Conservation (phyloP, 2,329 filamentous ascomycete genomes). For the Paecilomyces variotii region DNA sequence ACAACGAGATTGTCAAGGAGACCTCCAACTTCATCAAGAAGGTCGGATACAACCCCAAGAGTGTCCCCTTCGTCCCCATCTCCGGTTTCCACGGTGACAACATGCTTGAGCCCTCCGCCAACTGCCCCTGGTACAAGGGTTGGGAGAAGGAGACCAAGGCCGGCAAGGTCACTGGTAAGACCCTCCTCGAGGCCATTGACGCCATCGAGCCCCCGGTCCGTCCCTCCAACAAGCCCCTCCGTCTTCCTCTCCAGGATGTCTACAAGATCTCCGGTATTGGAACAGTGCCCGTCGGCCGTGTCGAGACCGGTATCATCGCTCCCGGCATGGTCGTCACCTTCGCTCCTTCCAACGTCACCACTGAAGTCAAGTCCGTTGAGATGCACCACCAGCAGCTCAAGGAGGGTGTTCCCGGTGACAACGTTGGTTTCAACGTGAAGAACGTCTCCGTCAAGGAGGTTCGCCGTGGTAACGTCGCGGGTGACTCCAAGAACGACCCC, state of each 20-base stretch:
- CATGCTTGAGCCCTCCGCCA: constrained; percentile 84
- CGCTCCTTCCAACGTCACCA: constrained; percentile 97
- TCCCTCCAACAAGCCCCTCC: constrained; percentile 98
- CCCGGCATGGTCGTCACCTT: constrained; percentile 83
- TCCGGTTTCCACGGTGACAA: constrained; percentile 99
- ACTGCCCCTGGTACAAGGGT: constrained; percentile 99
- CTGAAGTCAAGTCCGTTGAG: constrained; percentile 99
- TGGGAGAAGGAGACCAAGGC: constrained; percentile 98
- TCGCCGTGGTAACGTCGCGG: constrained; percentile 98
- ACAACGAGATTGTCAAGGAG: constrained; percentile 99
- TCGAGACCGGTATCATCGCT: constrained; percentile 98
- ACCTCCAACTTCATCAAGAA: constrained; percentile 99
- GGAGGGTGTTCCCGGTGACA: constrained; percentile 97
- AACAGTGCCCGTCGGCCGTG: constrained; percentile 99
- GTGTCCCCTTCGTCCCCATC: constrained; percentile 97
- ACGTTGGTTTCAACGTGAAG: constrained; percentile 99
- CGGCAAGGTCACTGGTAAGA: constrained; percentile 84
- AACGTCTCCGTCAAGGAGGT: constrained; percentile 99
- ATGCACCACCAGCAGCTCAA: constrained; percentile 99
- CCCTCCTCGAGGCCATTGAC: constrained; percentile 98
- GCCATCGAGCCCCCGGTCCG: constrained; percentile 85
- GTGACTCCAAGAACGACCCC: constrained; percentile 99
- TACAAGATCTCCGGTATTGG: constrained; percentile 99
- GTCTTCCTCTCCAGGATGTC: constrained; percentile 99
- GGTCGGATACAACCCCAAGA: constrained; percentile 99